Conservation (phyloP, 768 basidiomycete species). For the Amanita exitialis region DNA sequence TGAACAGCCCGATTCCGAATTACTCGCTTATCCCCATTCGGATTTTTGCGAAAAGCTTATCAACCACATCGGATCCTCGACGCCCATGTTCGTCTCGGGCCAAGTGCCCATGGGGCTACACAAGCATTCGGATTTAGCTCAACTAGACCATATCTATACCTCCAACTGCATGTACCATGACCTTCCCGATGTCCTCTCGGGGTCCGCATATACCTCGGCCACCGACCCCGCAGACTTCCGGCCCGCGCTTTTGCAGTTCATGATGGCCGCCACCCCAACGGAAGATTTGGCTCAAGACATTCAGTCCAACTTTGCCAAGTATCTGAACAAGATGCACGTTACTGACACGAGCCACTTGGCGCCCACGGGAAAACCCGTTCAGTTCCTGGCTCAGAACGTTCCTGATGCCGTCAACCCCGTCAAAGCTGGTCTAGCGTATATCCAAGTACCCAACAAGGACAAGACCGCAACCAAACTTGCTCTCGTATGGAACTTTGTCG, state of each 20-base stretch:
- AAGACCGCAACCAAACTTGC: constrained; percentile 50
- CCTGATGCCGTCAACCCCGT: constrained; percentile 76
- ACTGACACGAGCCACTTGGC: constrained; percentile 36
- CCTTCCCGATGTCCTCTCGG: constrained; percentile 26
- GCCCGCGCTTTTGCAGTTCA: constrained; percentile 66
- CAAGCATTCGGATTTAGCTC: constrained; percentile 13
- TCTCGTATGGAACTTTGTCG: constrained; percentile 89
- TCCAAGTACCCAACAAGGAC: constrained; percentile 64
- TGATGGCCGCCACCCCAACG: constrained; percentile 61
- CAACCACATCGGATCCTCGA: constrained; percentile 23
- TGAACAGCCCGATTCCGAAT: constrained; percentile 18
- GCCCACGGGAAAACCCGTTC: constrained; percentile 26
- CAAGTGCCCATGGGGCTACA: constrained; percentile 24
- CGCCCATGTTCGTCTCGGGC: constrained; percentile 17
- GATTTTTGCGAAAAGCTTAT: constrained; percentile 41
- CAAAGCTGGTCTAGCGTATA: constrained; percentile 69
- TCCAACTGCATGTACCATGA: constrained; percentile 50
- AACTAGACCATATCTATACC: constrained; percentile 35
- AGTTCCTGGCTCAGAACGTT: constrained; percentile 44
- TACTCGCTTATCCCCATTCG: constrained; percentile 36
- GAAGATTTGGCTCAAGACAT: constrained; percentile 38
- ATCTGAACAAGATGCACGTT: constrained; percentile 39
- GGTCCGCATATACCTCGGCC: constrained; percentile 7
- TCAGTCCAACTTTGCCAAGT: constrained; percentile 34
- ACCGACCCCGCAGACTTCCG: constrained; percentile 31